Base-by-base conservation (phyloP, 148 eudicot genomes). In the Gaultheria prostrata region DNA sequence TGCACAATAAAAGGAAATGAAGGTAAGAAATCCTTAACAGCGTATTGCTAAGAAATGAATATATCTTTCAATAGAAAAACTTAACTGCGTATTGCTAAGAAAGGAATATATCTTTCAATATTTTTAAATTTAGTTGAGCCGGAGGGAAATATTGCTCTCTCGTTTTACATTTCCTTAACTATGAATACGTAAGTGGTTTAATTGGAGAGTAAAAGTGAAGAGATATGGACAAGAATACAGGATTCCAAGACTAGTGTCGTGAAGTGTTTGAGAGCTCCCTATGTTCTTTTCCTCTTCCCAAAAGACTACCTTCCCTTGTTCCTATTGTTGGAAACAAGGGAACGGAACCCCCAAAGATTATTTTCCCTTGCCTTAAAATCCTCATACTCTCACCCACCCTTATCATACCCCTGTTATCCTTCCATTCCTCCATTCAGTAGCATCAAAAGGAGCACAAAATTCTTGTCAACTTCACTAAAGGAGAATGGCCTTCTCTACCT, bases 401-500 rank as follows among this genome's bases (percentile, higher is more conserved):
- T 15, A 7, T 26, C 17, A 17, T 24, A 75, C 18, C 20, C 51
- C 39, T 18, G 9, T n/a, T 18, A 18, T 72, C 76, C 76, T 32
- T 73, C 21, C 50, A 32, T 33, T 71, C 45, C 48, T 1, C 24
- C n/a, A 15, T 39, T 39, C 26, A 72, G 48, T 33, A 51, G 10
- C 26, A 20, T 3, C 49, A 74, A 74, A 74, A 20, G 24, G 77
- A 74, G 50, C 50, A 21, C 50, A 71, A 71, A n/a, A n/a, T n/a
- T n/a, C n/a, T n/a, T n/a, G n/a, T n/a, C n/a, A n/a, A n/a, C n/a
- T n/a, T n/a, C n/a, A n/a, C n/a, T n/a, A n/a, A 46, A 75, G 53
- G 53, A 49, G 53, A 76, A 76, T 76, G 79, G 7, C 57, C 21
- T 76, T 59, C 57, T 76, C 79, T 9, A 76, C 35, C 32, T 50